phyloP scores from a whole-genome alignment of 108 stramenopile species.

The Fistulifera solaris region DNA sequence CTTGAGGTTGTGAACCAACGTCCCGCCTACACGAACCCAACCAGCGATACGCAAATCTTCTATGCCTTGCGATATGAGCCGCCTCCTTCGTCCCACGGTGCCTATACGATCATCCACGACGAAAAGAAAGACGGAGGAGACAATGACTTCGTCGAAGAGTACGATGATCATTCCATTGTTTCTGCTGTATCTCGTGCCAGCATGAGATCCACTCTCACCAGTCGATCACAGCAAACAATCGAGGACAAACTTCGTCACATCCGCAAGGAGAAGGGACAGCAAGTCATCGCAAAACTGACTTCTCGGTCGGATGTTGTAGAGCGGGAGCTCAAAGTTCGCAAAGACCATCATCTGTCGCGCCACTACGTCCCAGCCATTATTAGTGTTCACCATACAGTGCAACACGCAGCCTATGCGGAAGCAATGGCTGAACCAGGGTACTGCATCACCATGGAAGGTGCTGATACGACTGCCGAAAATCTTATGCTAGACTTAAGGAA shows the following conservation, averaged over 20 bases:
- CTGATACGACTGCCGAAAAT: conserved; percentile 84
- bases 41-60: conserved; percentile 83
- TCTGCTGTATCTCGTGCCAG: conserved; percentile 63
- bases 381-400: conserved; percentile 88
- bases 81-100: conserved; percentile 46
- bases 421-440: conserved; percentile 87
- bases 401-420: conserved; percentile 83
- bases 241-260: conserved; percentile 70
- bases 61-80: conserved; percentile 85
- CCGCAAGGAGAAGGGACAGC: conserved; percentile 78
- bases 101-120: conserved; percentile 67
- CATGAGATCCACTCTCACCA: conserved; percentile 57
- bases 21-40: conserved; percentile 80
- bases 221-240: conserved; percentile 56
- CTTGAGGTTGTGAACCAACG: conserved; percentile 85
- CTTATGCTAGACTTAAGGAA: conserved; percentile 81
- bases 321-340: conserved; percentile 74
- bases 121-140: conserved; percentile 44
- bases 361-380: conserved; percentile 86
- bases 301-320: conserved; percentile 80
- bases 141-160: conserved; percentile 80
- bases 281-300: conserved; percentile 81
- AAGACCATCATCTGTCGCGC: conserved; percentile 76
- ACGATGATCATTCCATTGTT: conserved; percentile 66
- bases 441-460: conserved; percentile 88